These are phyloP conservation scores for Peronospora destructor DNA, from an alignment of 352 stramenopile genomes.

Conservation along the genomic window DNA sequence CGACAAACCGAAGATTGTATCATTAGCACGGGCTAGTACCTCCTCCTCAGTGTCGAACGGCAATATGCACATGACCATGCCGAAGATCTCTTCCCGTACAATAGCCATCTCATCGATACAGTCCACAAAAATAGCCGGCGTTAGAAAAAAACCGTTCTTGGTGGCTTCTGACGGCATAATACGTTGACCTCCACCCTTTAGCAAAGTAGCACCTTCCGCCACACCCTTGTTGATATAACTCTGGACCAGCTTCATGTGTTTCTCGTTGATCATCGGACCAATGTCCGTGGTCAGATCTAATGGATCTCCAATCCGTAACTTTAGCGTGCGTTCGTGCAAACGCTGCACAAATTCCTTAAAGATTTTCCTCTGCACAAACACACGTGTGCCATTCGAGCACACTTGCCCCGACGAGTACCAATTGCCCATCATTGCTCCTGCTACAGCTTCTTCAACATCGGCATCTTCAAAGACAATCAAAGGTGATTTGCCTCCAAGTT, in stretches of 20 bases:
- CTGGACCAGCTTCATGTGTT: constrained; percentile 74
- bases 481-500: constrained; percentile 82
- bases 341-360: constrained; percentile 74
- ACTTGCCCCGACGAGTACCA: constrained; percentile 77
- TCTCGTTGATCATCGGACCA: constrained; percentile 81
- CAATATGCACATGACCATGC: constrained; percentile 76
- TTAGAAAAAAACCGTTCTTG: constrained; percentile 82
- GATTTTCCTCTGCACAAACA: constrained; percentile 84
- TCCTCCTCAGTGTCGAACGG: constrained; percentile 74
- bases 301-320: constrained; percentile 78
- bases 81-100: constrained; percentile 77
- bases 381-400: constrained; percentile 85
- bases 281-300: constrained; percentile 75
- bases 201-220: constrained; percentile 50
- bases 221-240: constrained; percentile 57
- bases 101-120: constrained; percentile 86
- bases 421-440: constrained; percentile 55
- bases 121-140: constrained; percentile 88
- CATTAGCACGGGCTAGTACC: constrained; percentile 72
- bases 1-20: constrained; percentile 71
- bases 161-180: constrained; percentile 37
- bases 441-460: constrained; percentile 66
- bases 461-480: constrained; percentile 76
- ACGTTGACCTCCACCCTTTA: constrained; percentile 48
- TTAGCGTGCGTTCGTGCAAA: constrained; percentile 73